Base-by-base conservation (phyloP, 2,329 filamentous ascomycete species). In the Grosmannia serpens region DNA sequence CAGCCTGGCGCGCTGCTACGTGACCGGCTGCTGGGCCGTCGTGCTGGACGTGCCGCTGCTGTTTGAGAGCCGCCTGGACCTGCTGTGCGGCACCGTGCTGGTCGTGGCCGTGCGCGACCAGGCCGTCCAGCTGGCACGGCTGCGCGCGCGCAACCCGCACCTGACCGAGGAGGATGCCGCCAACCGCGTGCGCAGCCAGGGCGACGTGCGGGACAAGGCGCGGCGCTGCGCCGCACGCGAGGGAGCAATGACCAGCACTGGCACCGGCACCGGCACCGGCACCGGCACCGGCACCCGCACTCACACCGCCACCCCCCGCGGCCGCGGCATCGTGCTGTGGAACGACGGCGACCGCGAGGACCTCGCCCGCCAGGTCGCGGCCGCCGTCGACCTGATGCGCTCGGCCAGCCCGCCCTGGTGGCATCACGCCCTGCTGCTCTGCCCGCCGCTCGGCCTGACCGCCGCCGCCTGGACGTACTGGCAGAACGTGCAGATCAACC, bases 11-110 rank as follows among this genome's bases (percentile, higher is more conserved):
- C 75, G 77, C 61, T 83, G 82, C 65, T 96, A 96, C 67, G 58
- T 94, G 17, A 73, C 73, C 1, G 92, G 94, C 0, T 70, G 84
- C 68, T 94, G 92, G 90, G 91, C 91, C 0, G 90, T 96, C 4
- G 87, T 99, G 41, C 78, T 97, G 20, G 94, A 99, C 69, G 86
- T 99, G 10, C 94, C 94, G 56, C 75, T 99, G 57, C 78, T 99
- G 49, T 96, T 96, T 66, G 94, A 99, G 77, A 87, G 84, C 65
- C 84, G 85, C 2, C 85, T 96, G 72, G 94, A 99, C 71, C 76
- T 84, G 47, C 82, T 95, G 64, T 96, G 91, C 68, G 91, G 91
- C 4, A 85, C 84, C 0, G 87, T 95, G 20, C 73, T 96, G 61
- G 91, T 99, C 0, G 92, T 97, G 2, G 91, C 87, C 0, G 91